phyloP scores from a whole-genome alignment of 345 rosid genomes.

The Boechera divaricarpa region DNA sequence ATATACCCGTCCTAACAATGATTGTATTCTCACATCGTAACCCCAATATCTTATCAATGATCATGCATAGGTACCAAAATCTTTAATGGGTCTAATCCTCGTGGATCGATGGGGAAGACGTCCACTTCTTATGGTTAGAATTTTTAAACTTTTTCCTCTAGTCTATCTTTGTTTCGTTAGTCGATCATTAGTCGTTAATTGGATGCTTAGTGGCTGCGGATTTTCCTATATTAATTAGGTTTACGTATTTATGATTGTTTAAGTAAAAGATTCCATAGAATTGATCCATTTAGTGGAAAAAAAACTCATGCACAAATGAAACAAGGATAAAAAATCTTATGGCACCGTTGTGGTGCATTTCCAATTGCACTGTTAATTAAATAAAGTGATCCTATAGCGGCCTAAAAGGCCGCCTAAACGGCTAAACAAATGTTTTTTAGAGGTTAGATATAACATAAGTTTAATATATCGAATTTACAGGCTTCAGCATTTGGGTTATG shows the following conservation, averaged over 20 bases:
- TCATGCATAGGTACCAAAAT: conserved; percentile 41
- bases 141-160: not conserved
- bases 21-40: not conserved
- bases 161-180: not conserved
- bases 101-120: conserved; percentile 49
- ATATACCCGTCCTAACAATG: not conserved
- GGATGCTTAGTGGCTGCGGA: not conserved
- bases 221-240: too few relatives aligned
- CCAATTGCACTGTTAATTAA: not conserved
- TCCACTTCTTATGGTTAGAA: conserved; percentile 44
- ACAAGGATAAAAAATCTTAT: not conserved
- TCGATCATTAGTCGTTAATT: not conserved
- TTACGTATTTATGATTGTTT: too few relatives aligned
- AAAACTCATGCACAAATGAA: not conserved
- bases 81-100: conserved; percentile 42
- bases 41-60: not conserved
- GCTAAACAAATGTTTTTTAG: not conserved
- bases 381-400: not conserved
- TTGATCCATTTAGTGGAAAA: not conserved
- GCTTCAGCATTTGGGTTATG: conserved; percentile 41
- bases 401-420: not conserved
- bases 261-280: not conserved
- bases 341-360: not conserved
- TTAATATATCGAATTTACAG: conserved; percentile 24
- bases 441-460: not conserved